Base-by-base conservation (phyloP, 768 basidiomycete species). In the Termitomyces sp. region DNA sequence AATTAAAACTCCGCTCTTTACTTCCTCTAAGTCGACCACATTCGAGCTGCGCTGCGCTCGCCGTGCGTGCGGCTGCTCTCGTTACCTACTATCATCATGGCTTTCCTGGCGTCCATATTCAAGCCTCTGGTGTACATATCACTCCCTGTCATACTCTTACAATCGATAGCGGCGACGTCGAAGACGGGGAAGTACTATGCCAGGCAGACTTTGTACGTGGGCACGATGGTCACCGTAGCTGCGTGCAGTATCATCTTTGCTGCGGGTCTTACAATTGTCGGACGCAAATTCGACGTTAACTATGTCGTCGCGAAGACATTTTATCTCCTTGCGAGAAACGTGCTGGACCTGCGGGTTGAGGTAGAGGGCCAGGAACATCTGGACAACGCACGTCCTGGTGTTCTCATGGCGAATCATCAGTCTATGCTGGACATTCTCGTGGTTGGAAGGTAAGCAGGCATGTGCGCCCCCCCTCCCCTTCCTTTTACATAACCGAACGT, bases 381-480 rank as follows among this genome's bases (percentile, higher is more conserved):
- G 44, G 69, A 75, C 60, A 77, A 75, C 60, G 78, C 76, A n/a
- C 72, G 76, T 48, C 91, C 93, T 8, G 83, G 84, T 1, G 81
- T 98, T 12, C 69, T 93, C 26, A 80, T 98, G 65, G 82, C 80
- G 12, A 98, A 98, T 66, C 96, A 98, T 68, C 96, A 98, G 75
- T 93, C 88, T 56, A 88, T 93, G 83, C 68, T 97, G 43, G 93
- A 97, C 69, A 80, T 99, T 57, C 68, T 96, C 35, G 83, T 84
- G 63, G 72, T 93, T 51, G 93, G 87, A 55, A 83, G 82, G 90
- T 91, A 65, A 70, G 87, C 62, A 41, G 46, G 32, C 30, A 55
- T 45, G 44, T 54, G 54, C 49, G 32, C n/a, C 44, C 44, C 49
- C 49, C 55, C 60, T 56, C 34, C 43, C 41, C 47, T 41, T 47